Percentiles rank a stretch among this genome's conserved stretches.
These are phyloP conservation scores for Cruciata laevipes DNA, from an alignment of 257 asterid species.

Conservation along the genomic window DNA sequence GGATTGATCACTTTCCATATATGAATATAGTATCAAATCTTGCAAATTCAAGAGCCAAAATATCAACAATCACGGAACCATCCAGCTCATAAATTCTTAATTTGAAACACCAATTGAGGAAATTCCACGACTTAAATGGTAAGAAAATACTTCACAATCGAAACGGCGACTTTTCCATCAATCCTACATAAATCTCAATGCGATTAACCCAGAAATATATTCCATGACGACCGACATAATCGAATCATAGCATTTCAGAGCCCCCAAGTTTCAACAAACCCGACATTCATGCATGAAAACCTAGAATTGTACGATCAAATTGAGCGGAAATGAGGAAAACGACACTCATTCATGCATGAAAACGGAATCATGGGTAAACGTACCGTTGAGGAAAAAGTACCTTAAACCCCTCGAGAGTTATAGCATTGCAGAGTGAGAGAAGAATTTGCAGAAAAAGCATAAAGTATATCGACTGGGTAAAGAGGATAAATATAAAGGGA, in stretches of 20 bases:
- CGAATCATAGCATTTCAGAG: no score
- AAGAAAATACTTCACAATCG: not conserved
- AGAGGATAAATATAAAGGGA: not conserved
- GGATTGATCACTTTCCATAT: not conserved
- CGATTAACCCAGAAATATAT: not conserved
- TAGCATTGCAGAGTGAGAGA: constrained; percentile 28
- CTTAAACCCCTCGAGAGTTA: constrained; percentile 30
- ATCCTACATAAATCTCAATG: constrained; percentile 18
- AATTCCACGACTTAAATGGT: constrained; percentile 15
- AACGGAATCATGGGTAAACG: constrained; percentile 8
- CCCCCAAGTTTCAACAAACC: no score
- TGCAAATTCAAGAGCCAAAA: not conserved
- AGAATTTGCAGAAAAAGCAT: constrained; percentile 19
- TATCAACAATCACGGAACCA: not conserved
- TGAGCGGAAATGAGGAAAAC: not conserved
- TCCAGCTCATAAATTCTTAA: constrained; percentile 23
- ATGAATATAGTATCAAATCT: not conserved
- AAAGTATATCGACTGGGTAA: constrained; percentile 4
- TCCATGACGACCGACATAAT: constrained; percentile 10
- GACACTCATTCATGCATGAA: constrained; percentile 12
- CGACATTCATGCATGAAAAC: no score
- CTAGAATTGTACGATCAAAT: not conserved
- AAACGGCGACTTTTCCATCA: constrained; percentile 29
- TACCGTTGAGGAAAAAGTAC: constrained; percentile 18
- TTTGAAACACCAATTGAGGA: constrained; percentile 5